Evolutionary conservation across 192 early-diverging fungal species (phyloP), one percentile per base, ranked within the genome.

Genomic region (Chytriomyces confervae): DNA sequence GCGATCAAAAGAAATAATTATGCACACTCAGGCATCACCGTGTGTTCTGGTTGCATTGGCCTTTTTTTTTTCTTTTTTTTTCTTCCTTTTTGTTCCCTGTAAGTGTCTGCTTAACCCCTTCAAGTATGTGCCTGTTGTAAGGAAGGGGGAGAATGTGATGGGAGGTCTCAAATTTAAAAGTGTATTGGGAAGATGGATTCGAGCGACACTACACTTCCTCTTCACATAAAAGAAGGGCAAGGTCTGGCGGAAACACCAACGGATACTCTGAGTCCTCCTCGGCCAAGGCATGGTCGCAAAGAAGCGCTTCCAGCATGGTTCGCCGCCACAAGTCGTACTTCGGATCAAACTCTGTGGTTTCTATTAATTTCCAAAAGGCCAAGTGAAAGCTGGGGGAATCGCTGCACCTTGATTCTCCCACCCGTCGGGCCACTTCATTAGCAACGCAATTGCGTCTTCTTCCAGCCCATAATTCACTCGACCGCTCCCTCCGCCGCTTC

Each of bases 1-100:
- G 91, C 43, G 53, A 86, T 36, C 36, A 36, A 36, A 36, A 36
- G 36, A 36, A 36, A 36, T 36, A 36, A 36, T 36, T 36, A 36
- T 36, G 36, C 36, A 36, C 1, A 36, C 36, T 36, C 36, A 36
- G 36, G 2, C 36, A 36, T 36, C 36, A 36, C 36, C 36, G 36
- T 36, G 36, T 36, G 36, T 36, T 36, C 36, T 36, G 36, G 36
- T 36, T 36, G 36, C 36, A 36, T 36, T 36, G 36, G 36, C 0
- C 36, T 36, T 36, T 36, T 36, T 36, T 36, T 1, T 36, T 36
- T 36, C 2, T 36, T 36, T 36, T 36, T 36, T 36, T 36, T 36
- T 36, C 2, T 36, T 36, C 2, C 36, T 2, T 36, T 36, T 36
- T 36, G 0, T 36, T 36, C 36, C 36, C 36, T 36, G 36, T 27